Conservation (phyloP, 1,139 yeast genomes). For the Yamadazyma trypodendri region DNA sequence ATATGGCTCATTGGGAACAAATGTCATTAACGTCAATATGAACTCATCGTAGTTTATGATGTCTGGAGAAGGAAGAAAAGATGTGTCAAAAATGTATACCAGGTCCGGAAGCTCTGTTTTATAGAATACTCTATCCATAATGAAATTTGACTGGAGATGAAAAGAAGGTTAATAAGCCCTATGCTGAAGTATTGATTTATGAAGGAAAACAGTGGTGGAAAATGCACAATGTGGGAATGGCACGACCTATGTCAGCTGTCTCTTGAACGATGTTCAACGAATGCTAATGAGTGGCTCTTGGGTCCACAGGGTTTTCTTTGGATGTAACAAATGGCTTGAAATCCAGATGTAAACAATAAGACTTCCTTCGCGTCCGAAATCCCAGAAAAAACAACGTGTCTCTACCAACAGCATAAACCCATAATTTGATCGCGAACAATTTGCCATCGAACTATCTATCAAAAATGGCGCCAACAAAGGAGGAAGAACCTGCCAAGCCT, state of each 20-base stretch:
- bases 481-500: slow-evolving; percentile 4
- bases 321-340: not conserved
- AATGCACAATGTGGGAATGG: not conserved
- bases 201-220: not conserved
- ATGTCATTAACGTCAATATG: slow-evolving; percentile 37
- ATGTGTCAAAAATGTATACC: slow-evolving; percentile 70
- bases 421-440: slow-evolving; percentile 1
- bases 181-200: too few species aligned
- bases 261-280: not conserved
- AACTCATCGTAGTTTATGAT: slow-evolving; percentile 40
- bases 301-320: too few species aligned
- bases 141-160: slow-evolving; percentile 10
- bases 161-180: too few species aligned
- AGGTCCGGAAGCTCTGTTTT: slow-evolving; percentile 59
- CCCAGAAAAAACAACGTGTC: not conserved
- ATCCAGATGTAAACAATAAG: slow-evolving; percentile 4
- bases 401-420: not conserved
- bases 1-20: slow-evolving; percentile 57
- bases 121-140: slow-evolving; percentile 58
- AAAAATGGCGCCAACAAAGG: slow-evolving; percentile 8
- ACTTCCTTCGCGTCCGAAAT: not conserved
- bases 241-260: not conserved
- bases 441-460: slow-evolving; percentile 7
- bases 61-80: slow-evolving; percentile 65
- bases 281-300: too few species aligned